phyloP scores from a whole-genome alignment of 2,329 filamentous ascomycete genomes.

The Fusarium cyanostomum region DNA sequence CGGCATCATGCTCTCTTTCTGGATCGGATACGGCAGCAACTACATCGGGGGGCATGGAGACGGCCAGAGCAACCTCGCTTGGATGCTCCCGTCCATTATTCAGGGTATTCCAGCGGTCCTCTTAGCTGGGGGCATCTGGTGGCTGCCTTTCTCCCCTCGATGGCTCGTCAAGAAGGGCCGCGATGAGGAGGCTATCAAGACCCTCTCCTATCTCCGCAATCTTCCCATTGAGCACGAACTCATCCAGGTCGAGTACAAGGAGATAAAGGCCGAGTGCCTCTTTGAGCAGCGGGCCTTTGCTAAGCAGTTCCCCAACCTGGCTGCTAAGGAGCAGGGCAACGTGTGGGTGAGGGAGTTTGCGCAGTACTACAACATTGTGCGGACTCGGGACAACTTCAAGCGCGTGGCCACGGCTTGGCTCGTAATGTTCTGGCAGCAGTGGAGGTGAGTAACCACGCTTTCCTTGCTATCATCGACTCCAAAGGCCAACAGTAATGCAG shows the following conservation, averaged over 20 bases:
- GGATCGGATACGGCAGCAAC: slow-evolving; percentile 57
- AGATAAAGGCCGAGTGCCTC: slow-evolving; percentile 80
- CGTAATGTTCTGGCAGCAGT: slow-evolving; percentile 69
- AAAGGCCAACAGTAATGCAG: not conserved
- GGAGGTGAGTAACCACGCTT: slow-evolving; percentile 22
- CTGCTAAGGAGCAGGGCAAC: slow-evolving; percentile 54
- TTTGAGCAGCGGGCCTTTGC: slow-evolving; percentile 78
- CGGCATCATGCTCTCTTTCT: slow-evolving; percentile 60
- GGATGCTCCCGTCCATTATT: slow-evolving; percentile 57
- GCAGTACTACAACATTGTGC: slow-evolving; percentile 53
- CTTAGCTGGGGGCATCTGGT: slow-evolving; percentile 75
- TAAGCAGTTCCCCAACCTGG: slow-evolving; percentile 61
- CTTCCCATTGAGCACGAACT: slow-evolving; percentile 71
- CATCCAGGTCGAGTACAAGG: slow-evolving; percentile 79
- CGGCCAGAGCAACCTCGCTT: slow-evolving; percentile 53
- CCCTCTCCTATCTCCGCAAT: slow-evolving; percentile 69
- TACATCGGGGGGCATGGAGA: slow-evolving; percentile 59
- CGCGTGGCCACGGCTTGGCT: slow-evolving; percentile 71
- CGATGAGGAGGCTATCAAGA: slow-evolving; percentile 68
- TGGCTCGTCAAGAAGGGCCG: slow-evolving; percentile 79
- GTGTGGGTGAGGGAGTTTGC: slow-evolving; percentile 57
- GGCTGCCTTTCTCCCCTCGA: slow-evolving; percentile 81
- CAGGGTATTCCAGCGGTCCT: slow-evolving; percentile 57
- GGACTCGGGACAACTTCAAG: slow-evolving; percentile 62
- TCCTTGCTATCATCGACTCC: not conserved